Base-by-base conservation (phyloP, 768 basidiomycete genomes). In the Mycena vulgaris region DNA sequence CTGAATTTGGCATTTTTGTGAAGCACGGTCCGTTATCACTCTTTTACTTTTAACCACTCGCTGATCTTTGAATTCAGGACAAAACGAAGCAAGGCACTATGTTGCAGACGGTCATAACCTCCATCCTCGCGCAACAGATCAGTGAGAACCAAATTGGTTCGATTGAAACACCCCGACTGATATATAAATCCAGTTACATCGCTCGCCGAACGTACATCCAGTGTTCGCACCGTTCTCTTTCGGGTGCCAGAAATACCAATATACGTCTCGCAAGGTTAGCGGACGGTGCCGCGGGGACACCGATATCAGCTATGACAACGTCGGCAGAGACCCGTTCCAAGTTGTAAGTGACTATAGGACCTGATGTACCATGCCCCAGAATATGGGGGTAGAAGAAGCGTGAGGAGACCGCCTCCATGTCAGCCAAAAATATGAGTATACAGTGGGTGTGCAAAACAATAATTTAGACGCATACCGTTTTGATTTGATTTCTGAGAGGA, bases 271-370 rank as follows among this genome's bases (percentile, higher is more conserved):
- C 6, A 4, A 47, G 40, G 52, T n/a, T 31, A 30, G 30, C 28
- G 14, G n/a, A 5, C 19, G 37, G 52, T 7, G 63, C 63, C 1
- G 63, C 39, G 27, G 63, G 39, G 39, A 64, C 21, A 17, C 23
- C 52, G 14, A 64, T 28, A 33, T 64, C 63, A 47, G 63, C 40
- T 3, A 63, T 63, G 5, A 53, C 28, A 33, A 63, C 42, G 30
- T 63, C 28, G n/a, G 63, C 51, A 19, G 27, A 52, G 10, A 14
- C 40, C 5, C 52, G 63, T 6, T 52, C 63, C 35, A 37, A 37
- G 35, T n/a, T n/a, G n/a, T n/a, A n/a, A n/a, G n/a, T n/a, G n/a
- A n/a, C n/a, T n/a, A n/a, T n/a, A n/a, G n/a, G 35, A 55, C n/a
- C 10, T 48, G 31, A 56, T 64, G n/a, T n/a, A n/a, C n/a, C n/a